Evolutionary conservation across 768 basidiomycete species (phyloP).

Genomic region (Podaxis sp.): DNA sequence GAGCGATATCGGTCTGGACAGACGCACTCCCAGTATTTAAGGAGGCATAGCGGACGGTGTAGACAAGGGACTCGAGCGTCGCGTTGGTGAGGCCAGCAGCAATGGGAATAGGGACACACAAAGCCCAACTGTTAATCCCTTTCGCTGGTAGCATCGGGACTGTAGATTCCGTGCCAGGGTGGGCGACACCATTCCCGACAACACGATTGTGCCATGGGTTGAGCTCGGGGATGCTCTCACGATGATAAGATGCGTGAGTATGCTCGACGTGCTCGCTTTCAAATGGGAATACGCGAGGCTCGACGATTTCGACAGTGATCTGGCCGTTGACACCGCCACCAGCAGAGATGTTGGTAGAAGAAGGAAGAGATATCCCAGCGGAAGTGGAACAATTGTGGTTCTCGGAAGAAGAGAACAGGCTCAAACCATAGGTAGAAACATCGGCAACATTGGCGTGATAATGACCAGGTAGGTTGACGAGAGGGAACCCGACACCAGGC

Average conservation of each 20-base stretch:
- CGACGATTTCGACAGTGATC: background rate
- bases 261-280: slow-evolving; percentile 5
- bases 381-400: background rate
- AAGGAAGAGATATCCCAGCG: background rate
- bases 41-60: slow-evolving; percentile 7
- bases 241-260: slow-evolving; percentile 4
- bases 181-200: background rate
- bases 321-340: background rate
- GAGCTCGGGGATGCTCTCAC: slow-evolving; percentile 7
- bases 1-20: slow-evolving; percentile 8
- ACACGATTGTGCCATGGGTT: background rate
- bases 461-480: background rate
- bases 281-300: slow-evolving; percentile 3
- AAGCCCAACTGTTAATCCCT: slow-evolving; percentile 3
- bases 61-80: slow-evolving; percentile 1
- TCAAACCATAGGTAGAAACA: background rate
- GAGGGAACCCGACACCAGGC: too few species aligned
- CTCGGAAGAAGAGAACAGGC: background rate
- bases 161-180: background rate
- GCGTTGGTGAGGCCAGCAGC: background rate
- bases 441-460: background rate
- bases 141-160: background rate
- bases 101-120: slow-evolving; percentile 9
- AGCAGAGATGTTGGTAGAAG: background rate
- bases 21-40: slow-evolving; percentile 3